Evolutionary conservation across 73 alveolate genomes (phyloP).

Genomic region (Symbiodinium natans): DNA sequence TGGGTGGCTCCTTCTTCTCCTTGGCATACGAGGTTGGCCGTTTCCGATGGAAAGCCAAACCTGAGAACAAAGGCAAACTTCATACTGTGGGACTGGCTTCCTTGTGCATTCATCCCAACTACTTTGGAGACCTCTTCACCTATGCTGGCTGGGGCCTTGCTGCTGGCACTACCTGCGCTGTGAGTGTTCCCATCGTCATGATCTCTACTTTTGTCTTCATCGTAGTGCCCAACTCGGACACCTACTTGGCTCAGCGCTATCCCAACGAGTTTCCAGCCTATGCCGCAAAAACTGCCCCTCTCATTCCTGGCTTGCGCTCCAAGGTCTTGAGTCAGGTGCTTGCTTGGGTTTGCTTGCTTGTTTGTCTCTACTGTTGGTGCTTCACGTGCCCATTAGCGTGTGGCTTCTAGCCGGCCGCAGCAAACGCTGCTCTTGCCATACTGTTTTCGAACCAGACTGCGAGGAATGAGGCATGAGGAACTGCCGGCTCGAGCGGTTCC

Average conservation of each 20-base stretch:
- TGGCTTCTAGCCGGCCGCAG: no score
- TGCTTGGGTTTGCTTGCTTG: background rate
- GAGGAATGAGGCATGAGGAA: no score
- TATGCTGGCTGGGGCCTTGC: constrained; percentile 8
- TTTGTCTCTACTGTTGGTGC: background rate
- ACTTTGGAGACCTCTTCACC: constrained; percentile 22
- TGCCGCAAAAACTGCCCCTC: background rate
- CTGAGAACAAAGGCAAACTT: constrained; percentile 14
- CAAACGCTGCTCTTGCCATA: no score
- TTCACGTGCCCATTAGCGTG: background rate
- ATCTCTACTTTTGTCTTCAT: background rate
- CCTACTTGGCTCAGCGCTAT: constrained; percentile 3
- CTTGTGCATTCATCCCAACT: constrained; percentile 26
- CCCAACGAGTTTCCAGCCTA: background rate
- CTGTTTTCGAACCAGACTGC: no score
- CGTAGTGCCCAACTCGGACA: constrained; percentile 10
- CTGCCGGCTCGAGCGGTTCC: no score
- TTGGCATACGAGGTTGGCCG: background rate
- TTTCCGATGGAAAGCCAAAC: constrained; percentile 17
- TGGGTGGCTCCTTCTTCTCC: background rate
- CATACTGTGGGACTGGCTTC: constrained; percentile 5
- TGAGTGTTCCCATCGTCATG: background rate
- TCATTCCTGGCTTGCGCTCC: background rate
- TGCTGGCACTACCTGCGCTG: background rate
- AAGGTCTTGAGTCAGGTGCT: background rate